A percentile compares a stretch with the other conserved stretches of the same genome.
These are phyloP conservation scores for Coemansia sp. DNA, from an alignment of 192 early-diverging fungal species.

Conservation along the genomic window DNA sequence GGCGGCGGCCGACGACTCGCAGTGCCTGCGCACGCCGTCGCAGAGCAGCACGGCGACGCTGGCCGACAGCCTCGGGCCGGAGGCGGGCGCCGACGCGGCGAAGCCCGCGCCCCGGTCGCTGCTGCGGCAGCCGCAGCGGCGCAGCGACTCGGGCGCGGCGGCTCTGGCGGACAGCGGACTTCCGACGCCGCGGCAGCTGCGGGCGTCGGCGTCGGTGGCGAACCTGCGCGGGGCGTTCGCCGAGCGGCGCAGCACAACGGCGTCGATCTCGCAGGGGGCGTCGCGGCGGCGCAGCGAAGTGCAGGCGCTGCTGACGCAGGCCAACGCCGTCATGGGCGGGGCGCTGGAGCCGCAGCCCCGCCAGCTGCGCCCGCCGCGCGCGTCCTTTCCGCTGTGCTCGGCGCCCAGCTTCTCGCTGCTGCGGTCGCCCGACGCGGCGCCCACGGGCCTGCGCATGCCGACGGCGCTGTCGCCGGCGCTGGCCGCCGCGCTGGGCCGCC, in stretches of 20 bases:
- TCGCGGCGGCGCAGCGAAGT: constrained; percentile 42
- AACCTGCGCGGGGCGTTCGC: constrained; percentile 1
- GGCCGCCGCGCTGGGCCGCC: constrained; percentile 15
- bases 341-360: neutral
- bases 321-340: constrained; percentile 39
- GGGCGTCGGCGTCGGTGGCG: constrained; percentile 5
- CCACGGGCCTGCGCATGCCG: constrained; percentile 8
- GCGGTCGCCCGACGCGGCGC: neutral
- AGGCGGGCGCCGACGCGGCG: neutral
- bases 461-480: constrained; percentile 2
- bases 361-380: constrained; percentile 32
- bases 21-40: constrained; percentile 19
- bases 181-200: constrained; percentile 1
- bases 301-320: constrained; percentile 43
- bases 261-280: neutral
- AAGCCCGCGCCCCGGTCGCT: neutral
- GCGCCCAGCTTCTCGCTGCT: neutral
- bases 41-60: constrained; percentile 29
- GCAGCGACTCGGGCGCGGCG: constrained; percentile 27
- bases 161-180: neutral
- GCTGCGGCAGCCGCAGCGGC: constrained; percentile 5
- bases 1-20: neutral
- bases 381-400: constrained; percentile 33
- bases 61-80: neutral
- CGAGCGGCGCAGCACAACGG: neutral